phyloP scores from a whole-genome alignment of 257 asterid species.

The Misopates orontium region DNA sequence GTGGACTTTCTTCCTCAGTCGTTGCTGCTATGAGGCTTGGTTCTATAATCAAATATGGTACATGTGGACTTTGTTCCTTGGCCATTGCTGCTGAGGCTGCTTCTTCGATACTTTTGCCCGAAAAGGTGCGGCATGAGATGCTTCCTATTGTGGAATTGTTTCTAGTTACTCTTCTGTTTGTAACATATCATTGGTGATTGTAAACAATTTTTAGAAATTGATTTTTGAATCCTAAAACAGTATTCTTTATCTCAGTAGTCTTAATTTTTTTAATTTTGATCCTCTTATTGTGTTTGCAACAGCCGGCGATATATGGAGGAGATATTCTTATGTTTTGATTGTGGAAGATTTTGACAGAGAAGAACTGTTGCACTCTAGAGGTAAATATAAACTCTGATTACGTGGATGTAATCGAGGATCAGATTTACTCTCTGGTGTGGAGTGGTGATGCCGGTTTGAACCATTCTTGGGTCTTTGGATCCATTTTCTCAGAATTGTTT shows the following conservation, averaged over 20 bases:
- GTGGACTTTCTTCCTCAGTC: neutral
- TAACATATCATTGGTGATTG: slow-evolving; percentile 43
- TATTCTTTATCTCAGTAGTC: no score
- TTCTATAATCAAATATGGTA: no score
- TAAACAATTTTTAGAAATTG: slow-evolving; percentile 34
- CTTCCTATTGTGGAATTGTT: neutral
- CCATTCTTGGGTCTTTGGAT: slow-evolving; percentile 4
- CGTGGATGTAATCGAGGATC: slow-evolving; percentile 36
- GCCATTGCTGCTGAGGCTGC: no score
- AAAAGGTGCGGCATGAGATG: slow-evolving; percentile 1
- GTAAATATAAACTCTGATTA: slow-evolving; percentile 43
- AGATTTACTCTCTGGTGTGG: slow-evolving; percentile 28
- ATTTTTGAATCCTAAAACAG: neutral
- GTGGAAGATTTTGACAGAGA: slow-evolving; percentile 53
- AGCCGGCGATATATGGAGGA: slow-evolving; percentile 52
- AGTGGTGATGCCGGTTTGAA: slow-evolving; percentile 7
- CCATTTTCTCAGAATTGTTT: neutral
- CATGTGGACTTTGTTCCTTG: no score
- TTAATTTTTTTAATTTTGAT: no score
- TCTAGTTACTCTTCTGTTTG: slow-evolving; percentile 9
- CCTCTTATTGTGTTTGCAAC: slow-evolving; percentile 41
- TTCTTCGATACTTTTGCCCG: neutral
- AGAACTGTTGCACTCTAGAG: slow-evolving; percentile 29
- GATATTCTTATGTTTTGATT: slow-evolving; percentile 52
- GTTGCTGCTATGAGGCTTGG: no score